A percentile compares a stretch with the other conserved stretches of the same genome.
Evolutionary conservation across 768 basidiomycete species (phyloP).

Genomic region (Mycena haematopus): DNA sequence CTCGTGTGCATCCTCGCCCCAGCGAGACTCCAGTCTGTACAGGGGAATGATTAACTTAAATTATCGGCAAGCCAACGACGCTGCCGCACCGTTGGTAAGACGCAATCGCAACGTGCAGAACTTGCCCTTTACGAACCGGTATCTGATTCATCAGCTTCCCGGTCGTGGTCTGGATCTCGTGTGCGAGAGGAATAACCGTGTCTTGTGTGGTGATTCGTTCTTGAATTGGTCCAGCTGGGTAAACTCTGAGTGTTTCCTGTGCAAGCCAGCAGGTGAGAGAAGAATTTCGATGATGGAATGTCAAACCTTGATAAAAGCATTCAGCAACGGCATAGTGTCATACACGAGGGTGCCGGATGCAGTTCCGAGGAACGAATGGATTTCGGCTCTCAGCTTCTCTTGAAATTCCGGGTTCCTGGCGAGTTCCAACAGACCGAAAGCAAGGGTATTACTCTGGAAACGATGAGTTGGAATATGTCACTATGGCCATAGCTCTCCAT

Average conservation of each 20-base stretch:
- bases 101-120: constrained; percentile 2
- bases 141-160: constrained; percentile 4
- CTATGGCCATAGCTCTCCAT: background rate
- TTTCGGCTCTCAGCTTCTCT: constrained; percentile 15
- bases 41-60: no score
- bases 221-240: background rate
- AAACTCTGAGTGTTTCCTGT: constrained; percentile 25
- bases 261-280: no score
- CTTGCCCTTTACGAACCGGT: constrained; percentile 20
- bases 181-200: constrained; percentile 14
- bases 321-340: constrained; percentile 23
- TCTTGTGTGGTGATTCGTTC: constrained; percentile 22
- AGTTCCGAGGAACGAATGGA: background rate
- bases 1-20: background rate
- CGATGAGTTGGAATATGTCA: background rate
- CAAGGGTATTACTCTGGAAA: constrained; percentile 10
- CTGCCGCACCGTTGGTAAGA: constrained; percentile 19
- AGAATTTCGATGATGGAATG: no score
- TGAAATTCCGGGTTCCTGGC: constrained; percentile 18
- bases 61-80: background rate
- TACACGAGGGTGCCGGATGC: background rate
- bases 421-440: constrained; percentile 20
- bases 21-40: background rate
- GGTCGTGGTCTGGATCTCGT: background rate
- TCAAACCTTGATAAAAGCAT: constrained; percentile 29